Evolutionary conservation across 1,139 yeast species (phyloP), one percentile per base, ranked within the genome.

Genomic region (Groenewaldozyma auringiensis): DNA sequence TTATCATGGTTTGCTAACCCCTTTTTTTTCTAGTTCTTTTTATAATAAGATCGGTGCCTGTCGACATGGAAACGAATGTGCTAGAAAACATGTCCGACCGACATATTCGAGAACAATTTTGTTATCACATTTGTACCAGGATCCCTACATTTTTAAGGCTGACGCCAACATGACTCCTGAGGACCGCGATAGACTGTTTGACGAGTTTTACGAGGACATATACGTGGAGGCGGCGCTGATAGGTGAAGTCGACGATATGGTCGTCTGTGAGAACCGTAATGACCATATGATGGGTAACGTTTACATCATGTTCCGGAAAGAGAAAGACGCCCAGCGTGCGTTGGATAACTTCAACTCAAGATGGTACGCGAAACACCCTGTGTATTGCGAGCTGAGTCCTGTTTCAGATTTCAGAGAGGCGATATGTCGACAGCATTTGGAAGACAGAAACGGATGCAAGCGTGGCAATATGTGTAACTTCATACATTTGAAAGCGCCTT

Each of bases 11-110:
- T 2, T 17, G 34, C 37, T 25, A 27, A 22, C 13, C 31, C 31
- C 13, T 27, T 27, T 13, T 27, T 27, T 27, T 27, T 13, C 6
- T 39, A 52, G 76, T 54, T 68, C 75, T 39, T 89, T 89, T 63
- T 89, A 82, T 64, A 72, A 75, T 52, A 85, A 83, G 61, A 85
- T 88, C 37, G 97, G 97, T 1, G 94, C 96, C 0, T 89, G 97
- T 61, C 73, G 96, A 49, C 96, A 89, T 62, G 96, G 96, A 1
- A 92, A 83, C 50, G 83, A 81, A 57, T 89, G 97, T 60, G 81
- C 92, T 11, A 71, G 94, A 56, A 74, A 74, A 47, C 97, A 89
- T 61, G 70, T 76, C 36, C 75, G 76, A 53, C 96, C 96, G 1
- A 65, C 71, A n/a, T 65, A 69, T 38, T 83, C 95, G 1, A 72